Base-by-base conservation (phyloP, 257 asterid species). In the Ilex asprella region DNA sequence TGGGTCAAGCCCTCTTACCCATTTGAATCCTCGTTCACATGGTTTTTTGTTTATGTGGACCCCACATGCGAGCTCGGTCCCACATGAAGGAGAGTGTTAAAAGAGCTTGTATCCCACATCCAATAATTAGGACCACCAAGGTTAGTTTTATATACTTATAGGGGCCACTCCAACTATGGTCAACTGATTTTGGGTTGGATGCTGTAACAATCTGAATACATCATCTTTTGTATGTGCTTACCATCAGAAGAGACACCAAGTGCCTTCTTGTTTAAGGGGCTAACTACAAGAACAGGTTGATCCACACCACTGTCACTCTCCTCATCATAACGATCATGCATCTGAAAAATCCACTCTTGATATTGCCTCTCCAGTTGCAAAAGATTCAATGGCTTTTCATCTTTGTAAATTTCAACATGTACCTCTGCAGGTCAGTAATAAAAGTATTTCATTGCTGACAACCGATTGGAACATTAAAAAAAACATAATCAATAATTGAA, bases 311-410 rank as follows among this genome's bases (percentile, higher is more conserved):
- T 39, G 63, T 67, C 81, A 61, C 67, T 64, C 67, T 86, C 95
- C 61, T 64, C 79, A 39, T 88, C 95, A 71, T 77, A 84, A 5
- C 5, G 69, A 16, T 52, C 75, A 63, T 88, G 96, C 93, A 88
- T 86, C 31, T 72, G 69, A 49, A 67, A 12, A 69, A 85, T 51
- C 96, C 96, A 88, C 0, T 72, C 90, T 30, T 65, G 60, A 55
- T 84, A 88, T 44, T 57, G 77, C 74, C 77, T 86, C 67, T 84
- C 90, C 59, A 86, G 77, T 67, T 80, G 79, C n/a, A 63, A 2
- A 31, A 78, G 75, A 56, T 64, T 61, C 74, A 88, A 47, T 41
- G 69, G 63, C 62, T 78, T 82, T 56, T 81, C 87, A 59, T 81
- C 85, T 70, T 67, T 79, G 9, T 2, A 1, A 52, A 84, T 77